Conservation (phyloP, 371 early-diverging fungal genomes). For the Mortierella sp. region DNA sequence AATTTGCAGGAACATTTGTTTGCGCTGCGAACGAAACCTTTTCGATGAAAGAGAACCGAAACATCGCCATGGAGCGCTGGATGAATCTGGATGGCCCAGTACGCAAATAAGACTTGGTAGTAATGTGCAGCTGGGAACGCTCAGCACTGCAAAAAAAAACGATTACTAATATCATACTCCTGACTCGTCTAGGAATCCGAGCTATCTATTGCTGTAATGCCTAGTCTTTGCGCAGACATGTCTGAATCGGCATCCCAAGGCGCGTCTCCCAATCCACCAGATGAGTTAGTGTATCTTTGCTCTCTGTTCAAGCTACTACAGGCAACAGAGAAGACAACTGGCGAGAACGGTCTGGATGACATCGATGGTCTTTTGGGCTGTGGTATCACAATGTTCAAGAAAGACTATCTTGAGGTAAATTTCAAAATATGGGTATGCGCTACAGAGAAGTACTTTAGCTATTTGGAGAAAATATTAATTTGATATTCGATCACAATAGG, state of each 20-base stretch:
- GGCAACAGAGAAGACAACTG: constrained; percentile 72
- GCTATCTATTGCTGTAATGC: constrained; percentile 51
- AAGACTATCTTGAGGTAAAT: constrained; percentile 60
- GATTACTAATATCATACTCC: no score
- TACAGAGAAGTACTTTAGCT: background rate
- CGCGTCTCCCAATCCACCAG: constrained; percentile 19
- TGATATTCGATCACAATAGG: constrained; percentile 14
- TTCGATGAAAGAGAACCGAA: constrained; percentile 23
- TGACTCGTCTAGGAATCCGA: constrained; percentile 16
- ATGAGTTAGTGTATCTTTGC: constrained; percentile 69
- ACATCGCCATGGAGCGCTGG: constrained; percentile 51
- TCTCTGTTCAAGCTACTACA: constrained; percentile 82
- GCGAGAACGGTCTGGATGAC: constrained; percentile 69
- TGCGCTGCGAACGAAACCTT: constrained; percentile 58
- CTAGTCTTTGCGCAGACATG: constrained; percentile 38
- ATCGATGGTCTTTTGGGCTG: constrained; percentile 83
- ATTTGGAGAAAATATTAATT: background rate
- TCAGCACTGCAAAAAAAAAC: no score
- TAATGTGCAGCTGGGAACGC: no score
- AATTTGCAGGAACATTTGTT: constrained; percentile 75
- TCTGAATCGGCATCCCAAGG: constrained; percentile 24
- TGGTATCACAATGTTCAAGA: constrained; percentile 68
- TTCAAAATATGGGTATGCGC: background rate
- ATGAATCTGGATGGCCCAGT: constrained; percentile 68
- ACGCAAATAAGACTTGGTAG: background rate